phyloP scores from a whole-genome alignment of 2,329 filamentous ascomycete species.

The Ophiostoma himal-ulmi region DNA sequence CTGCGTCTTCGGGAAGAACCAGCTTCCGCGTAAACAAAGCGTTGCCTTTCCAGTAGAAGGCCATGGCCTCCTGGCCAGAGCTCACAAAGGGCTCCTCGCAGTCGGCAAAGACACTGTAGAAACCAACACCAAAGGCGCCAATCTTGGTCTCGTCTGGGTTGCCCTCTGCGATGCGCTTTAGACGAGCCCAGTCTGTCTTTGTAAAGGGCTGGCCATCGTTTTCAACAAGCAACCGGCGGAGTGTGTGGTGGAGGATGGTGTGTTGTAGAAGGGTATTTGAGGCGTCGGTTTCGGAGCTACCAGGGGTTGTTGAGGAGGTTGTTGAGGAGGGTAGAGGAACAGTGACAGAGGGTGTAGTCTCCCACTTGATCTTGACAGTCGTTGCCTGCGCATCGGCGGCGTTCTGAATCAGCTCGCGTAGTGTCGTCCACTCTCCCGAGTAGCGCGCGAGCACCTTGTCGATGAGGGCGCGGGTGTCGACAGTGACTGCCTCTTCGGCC shows the following conservation, averaged over 20 bases:
- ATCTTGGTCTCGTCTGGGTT: constrained; percentile 99
- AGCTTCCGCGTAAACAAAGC: constrained; percentile 87
- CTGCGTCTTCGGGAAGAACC: constrained; percentile 52
- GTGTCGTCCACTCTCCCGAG: constrained; percentile 85
- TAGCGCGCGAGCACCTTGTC: constrained; percentile 97
- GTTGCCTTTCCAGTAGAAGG: constrained; percentile 99
- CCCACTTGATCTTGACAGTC: constrained; percentile 84
- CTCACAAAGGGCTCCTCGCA: constrained; percentile 97
- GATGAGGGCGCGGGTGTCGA: constrained; percentile 92
- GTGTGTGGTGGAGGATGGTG: constrained; percentile 74
- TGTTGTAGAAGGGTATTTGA: constrained; percentile 73
- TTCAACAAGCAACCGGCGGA: constrained; percentile 80
- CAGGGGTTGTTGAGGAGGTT: neutral
- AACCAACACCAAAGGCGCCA: constrained; percentile 94
- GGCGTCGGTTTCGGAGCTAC: constrained; percentile 34
- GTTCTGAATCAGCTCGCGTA: constrained; percentile 95
- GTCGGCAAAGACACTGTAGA: constrained; percentile 97
- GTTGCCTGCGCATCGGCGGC: constrained; percentile 94
- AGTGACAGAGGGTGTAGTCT: constrained; percentile 76
- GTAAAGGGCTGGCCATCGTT: constrained; percentile 89
- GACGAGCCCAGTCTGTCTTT: constrained; percentile 81
- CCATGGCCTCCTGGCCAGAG: constrained; percentile 88
- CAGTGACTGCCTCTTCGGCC: constrained; percentile 94
- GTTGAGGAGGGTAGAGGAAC: constrained; percentile 60
- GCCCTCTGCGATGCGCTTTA: constrained; percentile 97